These are phyloP conservation scores for Coemansia sp. DNA, from an alignment of 192 early-diverging fungal species.

Conservation along the genomic window DNA sequence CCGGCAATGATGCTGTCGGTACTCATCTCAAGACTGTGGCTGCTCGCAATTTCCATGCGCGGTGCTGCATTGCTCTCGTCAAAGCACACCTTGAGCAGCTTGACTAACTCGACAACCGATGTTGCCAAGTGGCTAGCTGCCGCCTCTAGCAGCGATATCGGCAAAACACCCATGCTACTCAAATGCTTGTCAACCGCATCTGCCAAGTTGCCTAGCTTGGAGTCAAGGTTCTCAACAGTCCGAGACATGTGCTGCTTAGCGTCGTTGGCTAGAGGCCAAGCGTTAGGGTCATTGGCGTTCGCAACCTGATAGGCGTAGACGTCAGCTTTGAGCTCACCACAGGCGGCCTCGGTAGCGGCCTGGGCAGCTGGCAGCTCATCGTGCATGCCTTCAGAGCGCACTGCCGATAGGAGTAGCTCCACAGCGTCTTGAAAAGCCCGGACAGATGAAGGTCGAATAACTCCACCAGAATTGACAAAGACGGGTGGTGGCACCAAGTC, in stretches of 20 bases:
- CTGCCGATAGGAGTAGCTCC: conserved; percentile 75
- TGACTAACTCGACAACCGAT: conserved; percentile 78
- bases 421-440: conserved; percentile 80
- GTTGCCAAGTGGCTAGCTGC: conserved; percentile 79
- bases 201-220: conserved; percentile 67
- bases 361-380: conserved; percentile 70
- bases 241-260: conserved; percentile 43
- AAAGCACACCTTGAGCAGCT: conserved; percentile 50
- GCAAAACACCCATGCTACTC: conserved; percentile 62
- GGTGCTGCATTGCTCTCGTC: conserved; percentile 48
- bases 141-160: conserved; percentile 75
- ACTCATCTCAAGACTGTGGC: conserved; percentile 42
- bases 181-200: conserved; percentile 76
- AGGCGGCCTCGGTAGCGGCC: conserved; percentile 79
- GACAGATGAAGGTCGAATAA: conserved; percentile 68
- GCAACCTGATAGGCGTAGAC: conserved; percentile 65
- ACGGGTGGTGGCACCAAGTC: conserved; percentile 55
- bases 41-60: conserved; percentile 6
- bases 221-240: conserved; percentile 20
- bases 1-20: conserved; percentile 50
- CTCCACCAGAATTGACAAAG: conserved; percentile 59
- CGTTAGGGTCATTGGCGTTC: conserved; percentile 27
- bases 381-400: conserved; percentile 70
- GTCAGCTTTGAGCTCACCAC: conserved; percentile 83
- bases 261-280: conserved; percentile 51